phyloP scores from a whole-genome alignment of 495 filamentous ascomycete genomes.

The Venustampulla echinocandica region DNA sequence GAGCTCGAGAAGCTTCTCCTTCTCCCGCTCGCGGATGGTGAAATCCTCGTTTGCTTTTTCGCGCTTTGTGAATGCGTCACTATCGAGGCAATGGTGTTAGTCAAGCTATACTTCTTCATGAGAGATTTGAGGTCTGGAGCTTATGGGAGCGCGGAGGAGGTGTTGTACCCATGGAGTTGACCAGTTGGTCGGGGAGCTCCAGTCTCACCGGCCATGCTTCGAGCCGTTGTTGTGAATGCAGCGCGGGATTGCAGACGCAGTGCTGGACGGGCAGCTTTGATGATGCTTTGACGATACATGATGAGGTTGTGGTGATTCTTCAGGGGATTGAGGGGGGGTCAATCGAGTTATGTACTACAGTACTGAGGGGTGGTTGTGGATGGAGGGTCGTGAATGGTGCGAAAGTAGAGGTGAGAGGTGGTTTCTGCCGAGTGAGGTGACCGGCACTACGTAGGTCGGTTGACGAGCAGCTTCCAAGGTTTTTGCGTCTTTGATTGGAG shows the following conservation, averaged over 20 bases:
- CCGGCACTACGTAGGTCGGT: neutral
- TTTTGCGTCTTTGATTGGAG: too few relatives aligned
- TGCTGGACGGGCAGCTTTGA: slow-evolving; percentile 45
- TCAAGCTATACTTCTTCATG: neutral
- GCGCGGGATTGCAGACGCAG: slow-evolving; percentile 35
- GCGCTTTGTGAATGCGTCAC: slow-evolving; percentile 84
- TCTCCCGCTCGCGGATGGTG: slow-evolving; percentile 76
- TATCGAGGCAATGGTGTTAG: slow-evolving; percentile 25
- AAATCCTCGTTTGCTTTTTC: slow-evolving; percentile 80
- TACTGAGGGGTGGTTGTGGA: slow-evolving; percentile 11
- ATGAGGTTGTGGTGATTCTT: slow-evolving; percentile 5
- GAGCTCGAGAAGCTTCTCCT: slow-evolving; percentile 68
- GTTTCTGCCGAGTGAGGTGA: slow-evolving; percentile 10
- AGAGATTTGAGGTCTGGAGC: neutral
- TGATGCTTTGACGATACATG: slow-evolving; percentile 63
- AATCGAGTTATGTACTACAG: slow-evolving; percentile 5
- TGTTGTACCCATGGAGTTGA: slow-evolving; percentile 31
- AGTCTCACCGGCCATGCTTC: slow-evolving; percentile 58
- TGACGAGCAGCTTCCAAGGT: too few relatives aligned
- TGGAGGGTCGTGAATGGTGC: slow-evolving; percentile 16
- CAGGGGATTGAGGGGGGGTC: neutral
- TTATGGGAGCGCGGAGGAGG: neutral
- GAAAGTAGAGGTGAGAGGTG: slow-evolving; percentile 11
- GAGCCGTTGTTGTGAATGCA: slow-evolving; percentile 53
- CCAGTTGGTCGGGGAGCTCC: slow-evolving; percentile 46